These are phyloP conservation scores for Cinnamomum chago DNA, from an alignment of 164 flowering plant genomes.

Conservation along the genomic window DNA sequence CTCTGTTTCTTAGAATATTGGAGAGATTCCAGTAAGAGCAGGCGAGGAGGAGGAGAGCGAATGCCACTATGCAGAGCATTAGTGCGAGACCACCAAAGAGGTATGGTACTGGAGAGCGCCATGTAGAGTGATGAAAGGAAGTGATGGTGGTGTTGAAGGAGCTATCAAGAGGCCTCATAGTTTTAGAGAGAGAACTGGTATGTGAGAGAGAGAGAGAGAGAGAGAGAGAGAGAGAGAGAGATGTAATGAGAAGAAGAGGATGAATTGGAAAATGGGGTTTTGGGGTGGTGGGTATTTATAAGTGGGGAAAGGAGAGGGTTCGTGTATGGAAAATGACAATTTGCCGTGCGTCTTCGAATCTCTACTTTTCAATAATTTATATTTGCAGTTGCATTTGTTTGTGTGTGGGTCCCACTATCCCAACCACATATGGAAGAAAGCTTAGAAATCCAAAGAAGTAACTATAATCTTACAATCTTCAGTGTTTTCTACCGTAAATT, in stretches of 20 bases:
- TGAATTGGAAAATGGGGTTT: not conserved
- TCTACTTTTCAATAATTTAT: no score
- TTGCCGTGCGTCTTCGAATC: no score
- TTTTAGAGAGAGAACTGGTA: not conserved
- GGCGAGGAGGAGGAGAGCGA: constrained; percentile 67
- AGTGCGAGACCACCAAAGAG: constrained; percentile 81
- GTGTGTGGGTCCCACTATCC: no score
- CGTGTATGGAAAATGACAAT: not conserved
- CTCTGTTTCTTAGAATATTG: constrained; percentile 31
- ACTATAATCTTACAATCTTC: no score
- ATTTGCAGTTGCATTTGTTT: no score
- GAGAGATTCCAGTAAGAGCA: constrained; percentile 82
- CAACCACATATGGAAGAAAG: no score
- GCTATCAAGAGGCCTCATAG: not conserved
- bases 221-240: not conserved
- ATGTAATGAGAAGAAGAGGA: not conserved
- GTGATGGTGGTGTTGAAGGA: not conserved
- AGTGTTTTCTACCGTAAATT: no score
- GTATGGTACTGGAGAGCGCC: constrained; percentile 88
- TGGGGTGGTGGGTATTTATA: constrained; percentile 18
- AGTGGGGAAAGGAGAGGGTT: not conserved
- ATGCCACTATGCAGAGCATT: constrained; percentile 71
- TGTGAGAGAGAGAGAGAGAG: not conserved
- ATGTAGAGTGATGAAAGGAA: constrained; percentile 32
- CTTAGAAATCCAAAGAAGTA: no score